Conservation (phyloP, 805 yeast genomes). For the Cyberlindnera mycetangii region DNA sequence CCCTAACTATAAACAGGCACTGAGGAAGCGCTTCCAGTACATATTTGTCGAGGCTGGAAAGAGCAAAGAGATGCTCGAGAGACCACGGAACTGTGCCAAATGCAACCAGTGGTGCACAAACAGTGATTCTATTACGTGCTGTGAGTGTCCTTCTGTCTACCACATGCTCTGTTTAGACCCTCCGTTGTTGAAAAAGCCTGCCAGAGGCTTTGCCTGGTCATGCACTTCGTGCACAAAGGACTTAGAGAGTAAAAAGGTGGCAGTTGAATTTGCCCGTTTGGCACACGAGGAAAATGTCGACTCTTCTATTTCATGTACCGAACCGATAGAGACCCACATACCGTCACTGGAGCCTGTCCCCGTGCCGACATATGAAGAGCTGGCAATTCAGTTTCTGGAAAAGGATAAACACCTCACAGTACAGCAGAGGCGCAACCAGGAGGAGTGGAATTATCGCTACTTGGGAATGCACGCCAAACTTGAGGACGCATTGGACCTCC, state of each 20-base stretch:
- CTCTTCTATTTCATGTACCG: neutral
- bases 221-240: conserved; percentile 75
- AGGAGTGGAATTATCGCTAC: conserved; percentile 81
- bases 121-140: conserved; percentile 72
- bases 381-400: conserved; percentile 51
- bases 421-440: conserved; percentile 49
- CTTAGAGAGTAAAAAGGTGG: conserved; percentile 20
- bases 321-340: neutral
- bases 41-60: conserved; percentile 71
- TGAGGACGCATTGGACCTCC: conserved; percentile 74
- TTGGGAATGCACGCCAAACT: conserved; percentile 70
- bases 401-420: conserved; percentile 41
- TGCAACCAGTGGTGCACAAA: conserved; percentile 81
- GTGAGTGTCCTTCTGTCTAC: conserved; percentile 65
- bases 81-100: conserved; percentile 66
- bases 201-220: conserved; percentile 87
- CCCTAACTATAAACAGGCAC: conserved; percentile 53
- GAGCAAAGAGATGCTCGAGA: conserved; percentile 56
- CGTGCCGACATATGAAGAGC: conserved; percentile 53
- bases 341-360: conserved; percentile 1
- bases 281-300: neutral
- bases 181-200: conserved; percentile 74
- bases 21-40: conserved; percentile 66
- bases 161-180: conserved; percentile 88
- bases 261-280: conserved; percentile 16